These are phyloP conservation scores for Protea cynaroides DNA, from an alignment of 164 flowering plant species.

Conservation along the genomic window DNA sequence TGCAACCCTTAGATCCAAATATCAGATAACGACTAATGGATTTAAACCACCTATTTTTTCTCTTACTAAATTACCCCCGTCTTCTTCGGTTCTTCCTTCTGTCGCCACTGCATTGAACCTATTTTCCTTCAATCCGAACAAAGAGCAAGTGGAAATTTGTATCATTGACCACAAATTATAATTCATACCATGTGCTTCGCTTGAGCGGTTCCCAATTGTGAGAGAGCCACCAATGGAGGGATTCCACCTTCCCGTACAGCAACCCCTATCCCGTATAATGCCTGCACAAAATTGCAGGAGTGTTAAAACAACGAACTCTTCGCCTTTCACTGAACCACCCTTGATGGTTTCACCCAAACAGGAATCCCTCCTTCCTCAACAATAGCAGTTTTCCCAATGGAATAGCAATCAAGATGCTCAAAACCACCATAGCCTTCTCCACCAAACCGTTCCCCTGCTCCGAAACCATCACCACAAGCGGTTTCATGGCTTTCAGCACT, in stretches of 20 bases:
- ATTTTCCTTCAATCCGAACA: too few species aligned
- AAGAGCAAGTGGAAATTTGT: too few species aligned
- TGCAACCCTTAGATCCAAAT: too few species aligned
- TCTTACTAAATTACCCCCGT: too few species aligned
- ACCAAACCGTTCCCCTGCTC: slow-evolving; percentile 72
- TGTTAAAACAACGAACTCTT: slow-evolving; percentile 84
- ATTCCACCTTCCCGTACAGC: slow-evolving; percentile 89
- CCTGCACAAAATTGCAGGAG: slow-evolving; percentile 69
- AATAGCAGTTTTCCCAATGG: slow-evolving; percentile 58
- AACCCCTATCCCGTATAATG: slow-evolving; percentile 58
- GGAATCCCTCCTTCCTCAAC: slow-evolving; percentile 87
- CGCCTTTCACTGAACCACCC: slow-evolving; percentile 78
- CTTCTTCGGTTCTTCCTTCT: too few species aligned
- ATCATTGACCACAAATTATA: too few species aligned
- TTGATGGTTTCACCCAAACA: slow-evolving; percentile 87
- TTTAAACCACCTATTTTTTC: too few species aligned
- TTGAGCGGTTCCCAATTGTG: slow-evolving; percentile 68
- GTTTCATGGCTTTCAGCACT: slow-evolving; percentile 81
- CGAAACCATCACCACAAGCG: slow-evolving; percentile 65
- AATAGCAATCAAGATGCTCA: slow-evolving; percentile 72
- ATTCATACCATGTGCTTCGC: slow-evolving; percentile 99
- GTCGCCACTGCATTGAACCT: too few species aligned
- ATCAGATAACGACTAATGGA: too few species aligned
- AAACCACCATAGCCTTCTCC: slow-evolving; percentile 95
- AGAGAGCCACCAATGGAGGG: slow-evolving; percentile 86